Conservation (phyloP, 495 filamentous ascomycete species). For the Aspergillus olivimuriae region DNA sequence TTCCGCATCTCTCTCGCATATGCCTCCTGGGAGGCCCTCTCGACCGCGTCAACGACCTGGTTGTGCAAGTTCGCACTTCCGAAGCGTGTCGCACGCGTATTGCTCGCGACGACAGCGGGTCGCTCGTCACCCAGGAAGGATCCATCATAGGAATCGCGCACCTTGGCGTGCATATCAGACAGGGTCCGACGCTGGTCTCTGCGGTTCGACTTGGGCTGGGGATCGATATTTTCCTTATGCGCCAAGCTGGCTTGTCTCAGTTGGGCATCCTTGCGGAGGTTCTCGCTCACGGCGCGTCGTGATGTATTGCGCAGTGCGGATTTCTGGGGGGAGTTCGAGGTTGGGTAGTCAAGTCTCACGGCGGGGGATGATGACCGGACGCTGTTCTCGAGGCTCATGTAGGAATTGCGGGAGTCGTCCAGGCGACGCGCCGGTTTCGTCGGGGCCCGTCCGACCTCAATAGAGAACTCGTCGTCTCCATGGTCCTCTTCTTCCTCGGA, state of each 20-base stretch:
- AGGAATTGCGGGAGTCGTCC: constrained; percentile 38
- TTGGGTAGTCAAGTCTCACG: constrained; percentile 39
- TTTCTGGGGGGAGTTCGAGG: constrained; percentile 37
- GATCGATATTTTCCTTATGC: constrained; percentile 41
- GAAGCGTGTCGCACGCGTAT: constrained; percentile 52
- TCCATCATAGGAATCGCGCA: constrained; percentile 49
- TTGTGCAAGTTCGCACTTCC: constrained; percentile 36
- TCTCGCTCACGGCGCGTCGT: constrained; percentile 32
- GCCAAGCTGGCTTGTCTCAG: constrained; percentile 37
- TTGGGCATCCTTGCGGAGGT: constrained; percentile 40
- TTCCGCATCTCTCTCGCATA: constrained; percentile 32
- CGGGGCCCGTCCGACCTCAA: constrained; percentile 40
- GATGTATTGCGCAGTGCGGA: constrained; percentile 18
- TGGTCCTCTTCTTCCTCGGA: constrained; percentile 35
- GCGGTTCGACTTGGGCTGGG: constrained; percentile 28
- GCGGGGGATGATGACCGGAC: constrained; percentile 43
- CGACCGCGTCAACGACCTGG: constrained; percentile 41
- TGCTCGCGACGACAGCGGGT: constrained; percentile 41
- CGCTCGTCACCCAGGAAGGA: constrained; percentile 46
- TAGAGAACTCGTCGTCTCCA: constrained; percentile 31
- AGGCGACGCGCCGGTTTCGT: constrained; percentile 27
- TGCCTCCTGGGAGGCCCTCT: constrained; percentile 36
- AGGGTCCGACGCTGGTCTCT: constrained; percentile 37
- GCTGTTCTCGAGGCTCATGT: constrained; percentile 44
- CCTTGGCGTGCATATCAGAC: constrained; percentile 50